Evolutionary conservation across 441 rosid species (phyloP).

Genomic region (Arabidopsis lyrata): DNA sequence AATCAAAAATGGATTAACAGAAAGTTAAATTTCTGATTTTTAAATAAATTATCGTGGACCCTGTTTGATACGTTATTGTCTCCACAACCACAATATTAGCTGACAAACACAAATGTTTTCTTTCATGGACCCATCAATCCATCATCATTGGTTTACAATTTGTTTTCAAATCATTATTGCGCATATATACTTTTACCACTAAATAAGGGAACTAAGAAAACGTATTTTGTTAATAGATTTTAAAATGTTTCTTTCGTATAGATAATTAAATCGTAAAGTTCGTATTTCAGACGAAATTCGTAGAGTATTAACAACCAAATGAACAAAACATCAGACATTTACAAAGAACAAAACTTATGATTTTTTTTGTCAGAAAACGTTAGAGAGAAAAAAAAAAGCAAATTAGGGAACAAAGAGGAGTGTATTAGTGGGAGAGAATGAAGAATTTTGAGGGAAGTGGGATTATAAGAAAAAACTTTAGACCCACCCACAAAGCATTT

Average conservation of each 20-base stretch:
- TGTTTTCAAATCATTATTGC: conserved; percentile 32
- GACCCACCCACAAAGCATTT: conserved; percentile 32
- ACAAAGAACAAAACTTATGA: neutral
- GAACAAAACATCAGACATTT: too few relatives aligned
- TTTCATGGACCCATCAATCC: conserved; percentile 17
- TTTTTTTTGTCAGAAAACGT: neutral
- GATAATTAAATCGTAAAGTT: neutral
- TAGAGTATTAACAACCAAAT: too few relatives aligned
- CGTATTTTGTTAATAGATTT: neutral
- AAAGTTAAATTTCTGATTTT: conserved; percentile 18
- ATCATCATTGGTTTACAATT: conserved; percentile 35
- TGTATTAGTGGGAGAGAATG: conserved; percentile 39
- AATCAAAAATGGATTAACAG: conserved; percentile 24
- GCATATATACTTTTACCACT: conserved; percentile 24
- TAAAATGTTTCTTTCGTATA: neutral
- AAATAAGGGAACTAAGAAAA: conserved; percentile 6
- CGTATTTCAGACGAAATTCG: neutral
- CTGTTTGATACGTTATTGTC: conserved; percentile 36
- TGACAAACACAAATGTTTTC: conserved; percentile 29
- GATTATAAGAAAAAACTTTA: conserved; percentile 25
- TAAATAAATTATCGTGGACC: conserved; percentile 34
- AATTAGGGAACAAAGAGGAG: conserved; percentile 21
- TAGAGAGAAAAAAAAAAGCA: neutral
- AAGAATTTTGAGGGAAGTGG: conserved; percentile 32
- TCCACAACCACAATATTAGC: conserved; percentile 32